Base-by-base conservation (phyloP, 2,329 filamentous ascomycete genomes). In the Aspergillus novoparasiticus region DNA sequence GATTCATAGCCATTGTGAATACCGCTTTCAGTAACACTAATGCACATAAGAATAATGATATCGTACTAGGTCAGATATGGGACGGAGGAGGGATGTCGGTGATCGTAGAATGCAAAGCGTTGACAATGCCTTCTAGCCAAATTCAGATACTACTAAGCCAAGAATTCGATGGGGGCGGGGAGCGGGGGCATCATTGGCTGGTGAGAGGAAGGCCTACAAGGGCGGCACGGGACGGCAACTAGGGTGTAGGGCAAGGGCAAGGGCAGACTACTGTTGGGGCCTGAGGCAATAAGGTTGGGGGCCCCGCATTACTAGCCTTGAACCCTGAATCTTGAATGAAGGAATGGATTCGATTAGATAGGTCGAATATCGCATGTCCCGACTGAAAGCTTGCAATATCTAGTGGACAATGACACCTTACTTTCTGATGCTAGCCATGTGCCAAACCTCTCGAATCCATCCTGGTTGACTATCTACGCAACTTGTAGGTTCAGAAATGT, bases 1-100 rank as follows among this genome's bases (percentile, higher is more conserved):
- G 85, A 73, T 90, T 89, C 68, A 93, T 75, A 36, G 78, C 74
- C 76, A 79, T 79, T 48, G 32, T 67, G 58, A 19, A 19, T 9
- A 6, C 19, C 26, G 19, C 28, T 50, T 41, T 21, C 16, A 11
- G 16, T 41, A 8, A 54, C 39, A 43, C 19, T 39, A 34, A 48
- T 43, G 28, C 53, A 26, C 58, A 53, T 23, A 36, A 39, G 32
- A 23, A 53, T 23, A 11, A n/a, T 19, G 50, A 34, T 19, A 56
- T 30, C 19, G 36, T 50, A 43, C 14, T 50, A 30, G 48, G 28
- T 51, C 10, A n/a, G 48, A 6, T 34, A 32, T 51, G 19, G n/a
- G 19, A 21, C 3, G 28, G 28, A 51, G 30, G 8, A 16, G 19
- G 48, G 32, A 51, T n/a, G 28, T 51, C 30, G 9, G 28, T 10